Base-by-base conservation (phyloP, 805 yeast genomes). In the Kazachstania psychrophila region DNA sequence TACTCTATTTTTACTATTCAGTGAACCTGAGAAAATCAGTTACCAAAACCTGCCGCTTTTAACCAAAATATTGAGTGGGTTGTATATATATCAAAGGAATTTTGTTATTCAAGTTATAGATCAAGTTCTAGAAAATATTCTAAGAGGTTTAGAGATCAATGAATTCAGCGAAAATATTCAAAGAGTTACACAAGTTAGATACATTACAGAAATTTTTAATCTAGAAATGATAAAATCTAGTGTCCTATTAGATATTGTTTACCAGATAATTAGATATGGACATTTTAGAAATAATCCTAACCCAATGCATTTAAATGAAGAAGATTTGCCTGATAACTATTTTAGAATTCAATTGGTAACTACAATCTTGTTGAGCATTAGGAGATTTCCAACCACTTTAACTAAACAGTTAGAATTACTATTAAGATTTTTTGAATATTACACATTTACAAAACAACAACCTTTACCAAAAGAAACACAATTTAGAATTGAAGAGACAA, bases 241-340 rank as follows among this genome's bases (percentile, higher is more conserved):
- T 11, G 65, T 71, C 4, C 40, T 81, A 2, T 55, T 71, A 31
- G 77, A 74, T 30, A 52, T 79, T 3, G 43, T 78, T 11, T 79
- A 69, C 56, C 66, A 68, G 41, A 66, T 83, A 6, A 40, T 84
- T 3, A 72, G 78, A 28, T 72, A 62, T 54, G 95, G 94, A 0
- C 79, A 83, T 61, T 69, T 70, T 0, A 64, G 67, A 39, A 73
- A 73, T 36, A 69, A 69, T 34, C 88, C 94, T 1, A 57, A 51
- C 8, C 68, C 70, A 6, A 64, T 61, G 16, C 44, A 39, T 4
- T 28, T 51, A 3, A 61, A 66, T 22, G 69, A 61, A 13, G 35
- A 69, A n/a, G 96, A 87, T 58, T 61, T 61, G 10, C 77, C 79
- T 0, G 71, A 76, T 46, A 77, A 83, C 48, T 83, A 77, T 51